Conservation (phyloP, 2,329 filamentous ascomycete species). For the Xylaria sp. region DNA sequence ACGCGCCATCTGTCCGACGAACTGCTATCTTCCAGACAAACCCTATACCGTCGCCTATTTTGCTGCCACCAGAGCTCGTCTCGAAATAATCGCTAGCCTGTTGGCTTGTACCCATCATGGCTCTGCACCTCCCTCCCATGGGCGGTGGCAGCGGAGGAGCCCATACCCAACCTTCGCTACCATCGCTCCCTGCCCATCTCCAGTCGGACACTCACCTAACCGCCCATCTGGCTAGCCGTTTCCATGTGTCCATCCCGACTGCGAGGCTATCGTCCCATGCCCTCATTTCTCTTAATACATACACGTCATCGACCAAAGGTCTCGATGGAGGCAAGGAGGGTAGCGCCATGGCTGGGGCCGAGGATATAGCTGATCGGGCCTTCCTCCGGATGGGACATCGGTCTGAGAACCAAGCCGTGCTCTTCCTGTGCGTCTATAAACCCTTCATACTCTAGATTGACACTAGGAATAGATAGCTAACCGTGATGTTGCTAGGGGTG, state of each 20-base stretch:
- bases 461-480: constrained; percentile 23
- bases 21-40: constrained; percentile 7
- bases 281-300: constrained; percentile 93
- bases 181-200: constrained; percentile 84
- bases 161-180: constrained; percentile 87
- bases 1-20: background rate
- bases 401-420: constrained; percentile 90
- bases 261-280: constrained; percentile 91
- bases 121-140: constrained; percentile 66
- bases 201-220: constrained; percentile 84
- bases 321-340: constrained; percentile 92
- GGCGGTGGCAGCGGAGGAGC: constrained; percentile 65
- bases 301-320: constrained; percentile 87
- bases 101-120: constrained; percentile 61
- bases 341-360: constrained; percentile 90
- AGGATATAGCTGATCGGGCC: constrained; percentile 89
- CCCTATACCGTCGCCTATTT: constrained; percentile 23
- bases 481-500: constrained; percentile 70
- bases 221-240: constrained; percentile 85
- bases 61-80: constrained; percentile 32
- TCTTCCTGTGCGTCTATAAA: constrained; percentile 84
- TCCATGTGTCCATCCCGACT: constrained; percentile 90
- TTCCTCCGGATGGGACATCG: constrained; percentile 87
- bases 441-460: background rate
- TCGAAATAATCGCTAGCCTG: constrained; percentile 39